Evolutionary conservation across 176 grass and related monocot species (phyloP), one percentile per base, ranked within the genome.

Genomic region (Musa troglodytarum): DNA sequence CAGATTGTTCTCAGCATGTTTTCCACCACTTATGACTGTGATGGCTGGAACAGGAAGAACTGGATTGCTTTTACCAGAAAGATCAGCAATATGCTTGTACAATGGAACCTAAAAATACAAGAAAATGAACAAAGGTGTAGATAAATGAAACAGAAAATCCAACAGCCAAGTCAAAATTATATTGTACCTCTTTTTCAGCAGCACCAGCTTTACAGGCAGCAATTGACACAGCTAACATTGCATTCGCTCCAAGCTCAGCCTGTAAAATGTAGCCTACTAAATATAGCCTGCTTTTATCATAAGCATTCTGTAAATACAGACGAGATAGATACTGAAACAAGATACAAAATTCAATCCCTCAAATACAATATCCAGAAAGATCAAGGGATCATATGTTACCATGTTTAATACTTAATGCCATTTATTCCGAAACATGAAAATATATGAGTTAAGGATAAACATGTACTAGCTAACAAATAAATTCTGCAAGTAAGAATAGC

Each of bases 141-240:
- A 79, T 43, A 20, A 55, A 52, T 85, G 78, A 13, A 50, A 63
- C 63, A 68, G 43, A 74, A 66, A 69, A 79, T 23, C 11, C 54
- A 50, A 49, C 10, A 12, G 54, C 28, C 22, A 63, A 82, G 15
- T 50, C 50, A 17, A 76, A 57, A 72, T 51, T 70, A 76, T 1
- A 54, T 54, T 49, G 66, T 74, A 85, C 95, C 90, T 99, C 95
- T 84, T 94, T 99, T 86, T 99, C 95, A 83, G 88, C 76, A 86
- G 90, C 90, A 72, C 95, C 95, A 80, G 95, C 90, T 90, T 92
- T 94, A 84, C 95, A 99, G 79, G 90, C 95, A 82, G 91, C 95
- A 77, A 99, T 94, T 72, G 90, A 99, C 34, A 99, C 95, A 57
- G 95, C 90, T 68, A 99, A 74, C 86, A 91, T 99, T 78, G 88